Conservation (phyloP, 371 early-diverging fungal species). For the Basidiobolus meristosporus region DNA sequence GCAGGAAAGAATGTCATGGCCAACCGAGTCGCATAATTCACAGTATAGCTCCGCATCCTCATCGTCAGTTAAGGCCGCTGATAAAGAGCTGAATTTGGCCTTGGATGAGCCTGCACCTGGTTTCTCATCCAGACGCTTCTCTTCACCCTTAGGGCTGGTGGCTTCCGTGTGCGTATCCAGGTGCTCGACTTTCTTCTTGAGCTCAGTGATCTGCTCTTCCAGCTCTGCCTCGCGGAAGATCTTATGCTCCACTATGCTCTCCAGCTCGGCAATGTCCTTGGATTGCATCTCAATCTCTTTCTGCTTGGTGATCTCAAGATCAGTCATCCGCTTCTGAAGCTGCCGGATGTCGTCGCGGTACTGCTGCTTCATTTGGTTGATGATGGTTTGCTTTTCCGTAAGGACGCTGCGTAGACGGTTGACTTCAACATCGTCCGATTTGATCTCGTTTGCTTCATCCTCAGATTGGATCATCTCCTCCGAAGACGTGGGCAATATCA, state of each 20-base stretch:
- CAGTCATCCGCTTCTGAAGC: constrained; percentile 23
- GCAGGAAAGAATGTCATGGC: constrained; percentile 48
- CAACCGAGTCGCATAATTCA: constrained; percentile 42
- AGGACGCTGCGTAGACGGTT: no score
- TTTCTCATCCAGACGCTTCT: no score
- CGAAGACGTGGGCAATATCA: neutral
- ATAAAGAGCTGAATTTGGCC: no score
- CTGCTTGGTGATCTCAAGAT: constrained; percentile 30
- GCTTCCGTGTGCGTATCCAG: constrained; percentile 13
- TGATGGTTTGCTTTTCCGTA: constrained; percentile 22
- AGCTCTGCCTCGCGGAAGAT: constrained; percentile 56
- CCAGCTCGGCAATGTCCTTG: constrained; percentile 46
- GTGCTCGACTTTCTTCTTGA: constrained; percentile 25
- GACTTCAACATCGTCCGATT: no score
- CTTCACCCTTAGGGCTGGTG: no score
- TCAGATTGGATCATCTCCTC: no score
- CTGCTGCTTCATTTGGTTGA: no score
- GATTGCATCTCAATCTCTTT: constrained; percentile 28
- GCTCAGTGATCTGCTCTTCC: constrained; percentile 27
- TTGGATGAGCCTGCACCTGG: constrained; percentile 1
- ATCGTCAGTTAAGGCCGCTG: no score
- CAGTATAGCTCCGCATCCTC: constrained; percentile 17
- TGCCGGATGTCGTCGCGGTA: constrained; percentile 38
- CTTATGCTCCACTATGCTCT: constrained; percentile 51
- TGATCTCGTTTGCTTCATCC: no score